Evolutionary conservation across 2,329 filamentous ascomycete genomes (phyloP).

Genomic region (Furcasterigmium furcatum): DNA sequence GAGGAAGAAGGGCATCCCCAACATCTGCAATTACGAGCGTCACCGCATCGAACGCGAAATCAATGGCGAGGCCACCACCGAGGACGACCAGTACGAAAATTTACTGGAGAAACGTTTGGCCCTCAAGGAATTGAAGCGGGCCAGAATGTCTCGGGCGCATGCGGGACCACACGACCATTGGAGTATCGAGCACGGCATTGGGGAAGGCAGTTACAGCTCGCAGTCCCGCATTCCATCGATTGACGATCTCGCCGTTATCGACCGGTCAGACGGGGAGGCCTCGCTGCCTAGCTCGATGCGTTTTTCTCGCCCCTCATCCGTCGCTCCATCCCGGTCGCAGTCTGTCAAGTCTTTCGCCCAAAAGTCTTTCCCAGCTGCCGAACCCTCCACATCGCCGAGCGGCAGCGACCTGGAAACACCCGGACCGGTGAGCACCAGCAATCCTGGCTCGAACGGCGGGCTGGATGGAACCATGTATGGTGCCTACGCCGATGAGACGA

Average conservation of each 20-base stretch:
- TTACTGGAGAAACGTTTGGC: slow-evolving; percentile 57
- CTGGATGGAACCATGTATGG: slow-evolving; percentile 79
- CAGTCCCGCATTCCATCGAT: slow-evolving; percentile 39
- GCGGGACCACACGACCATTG: slow-evolving; percentile 64
- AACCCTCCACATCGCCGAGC: not conserved
- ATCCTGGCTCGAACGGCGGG: slow-evolving; percentile 49
- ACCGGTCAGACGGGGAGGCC: slow-evolving; percentile 19
- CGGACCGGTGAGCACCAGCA: slow-evolving; percentile 45
- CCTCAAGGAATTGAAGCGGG: slow-evolving; percentile 54
- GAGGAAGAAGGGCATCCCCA: slow-evolving; percentile 82
- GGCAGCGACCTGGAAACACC: slow-evolving; percentile 55
- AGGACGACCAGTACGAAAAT: slow-evolving; percentile 59
- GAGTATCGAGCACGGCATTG: slow-evolving; percentile 78
- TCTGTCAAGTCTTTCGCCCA: slow-evolving; percentile 38
- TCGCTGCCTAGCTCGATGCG: slow-evolving; percentile 36
- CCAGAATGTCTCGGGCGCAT: slow-evolving; percentile 47
- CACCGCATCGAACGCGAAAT: slow-evolving; percentile 73
- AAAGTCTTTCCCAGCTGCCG: not conserved
- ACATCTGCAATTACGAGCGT: slow-evolving; percentile 81
- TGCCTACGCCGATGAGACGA: slow-evolving; percentile 59
- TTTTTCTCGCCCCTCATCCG: slow-evolving; percentile 37
- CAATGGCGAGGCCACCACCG: slow-evolving; percentile 53
- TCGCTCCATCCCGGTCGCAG: slow-evolving; percentile 42
- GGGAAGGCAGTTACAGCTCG: slow-evolving; percentile 44
- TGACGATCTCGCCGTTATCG: slow-evolving; percentile 33